A percentile compares a stretch with the other conserved stretches of the same genome.
These are phyloP conservation scores for Xylaria bambusicola DNA, from an alignment of 495 filamentous ascomycete species.

Conservation along the genomic window DNA sequence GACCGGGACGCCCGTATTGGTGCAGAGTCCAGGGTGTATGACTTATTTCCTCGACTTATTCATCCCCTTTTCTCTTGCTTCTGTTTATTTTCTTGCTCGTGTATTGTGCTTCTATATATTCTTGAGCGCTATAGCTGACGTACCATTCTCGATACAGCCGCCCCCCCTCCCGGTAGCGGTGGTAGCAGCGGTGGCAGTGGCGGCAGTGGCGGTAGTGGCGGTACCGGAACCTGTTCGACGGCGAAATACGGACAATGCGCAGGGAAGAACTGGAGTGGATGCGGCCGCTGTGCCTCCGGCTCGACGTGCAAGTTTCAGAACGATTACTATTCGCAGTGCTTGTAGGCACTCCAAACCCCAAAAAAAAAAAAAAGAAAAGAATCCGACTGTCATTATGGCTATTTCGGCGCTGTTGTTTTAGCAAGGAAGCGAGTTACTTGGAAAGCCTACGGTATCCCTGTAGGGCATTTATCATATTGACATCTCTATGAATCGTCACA, in stretches of 20 bases:
- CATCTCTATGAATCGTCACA: too few species aligned
- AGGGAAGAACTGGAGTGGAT: constrained; percentile 43
- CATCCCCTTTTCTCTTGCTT: background rate
- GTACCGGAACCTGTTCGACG: constrained; percentile 22
- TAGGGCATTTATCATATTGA: too few species aligned
- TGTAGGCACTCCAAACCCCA: too few species aligned
- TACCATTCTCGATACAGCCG: background rate
- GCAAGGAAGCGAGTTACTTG: too few species aligned
- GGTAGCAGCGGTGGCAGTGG: too few species aligned
- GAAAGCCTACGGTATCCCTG: too few species aligned
- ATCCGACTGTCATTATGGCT: too few species aligned
- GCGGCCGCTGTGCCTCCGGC: constrained; percentile 37
- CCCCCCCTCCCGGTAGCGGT: constrained; percentile 5
- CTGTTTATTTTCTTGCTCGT: background rate
- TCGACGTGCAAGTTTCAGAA: constrained; percentile 39
- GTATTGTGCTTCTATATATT: background rate
- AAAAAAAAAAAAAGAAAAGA: too few species aligned
- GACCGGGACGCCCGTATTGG: constrained; percentile 44
- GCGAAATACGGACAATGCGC: constrained; percentile 49
- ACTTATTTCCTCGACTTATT: background rate
- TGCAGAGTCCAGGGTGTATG: constrained; percentile 38
- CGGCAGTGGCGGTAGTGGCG: background rate
- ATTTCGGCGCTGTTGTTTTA: too few species aligned
- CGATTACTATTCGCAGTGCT: constrained; percentile 46
- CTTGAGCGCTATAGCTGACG: background rate